A percentile compares a stretch with the other conserved stretches of the same genome.
These are phyloP conservation scores for Talaromyces sp. DNA, from an alignment of 2,329 filamentous ascomycete genomes.

Conservation along the genomic window DNA sequence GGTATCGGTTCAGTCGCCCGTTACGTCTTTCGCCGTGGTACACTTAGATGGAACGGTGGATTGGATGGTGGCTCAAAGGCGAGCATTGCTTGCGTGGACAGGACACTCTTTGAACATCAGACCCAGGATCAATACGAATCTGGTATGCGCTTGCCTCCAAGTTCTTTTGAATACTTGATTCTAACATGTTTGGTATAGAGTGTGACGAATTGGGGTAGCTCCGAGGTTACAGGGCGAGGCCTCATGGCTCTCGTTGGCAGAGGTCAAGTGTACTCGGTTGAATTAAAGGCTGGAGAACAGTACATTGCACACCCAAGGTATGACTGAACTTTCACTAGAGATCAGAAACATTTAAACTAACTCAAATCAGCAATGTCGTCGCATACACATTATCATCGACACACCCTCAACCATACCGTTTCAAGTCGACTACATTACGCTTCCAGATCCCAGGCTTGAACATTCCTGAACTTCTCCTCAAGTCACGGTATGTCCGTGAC, in stretches of 20 bases:
- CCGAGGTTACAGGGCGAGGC: conserved; percentile 81
- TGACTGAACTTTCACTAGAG: conserved; percentile 15
- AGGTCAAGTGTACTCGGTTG: conserved; percentile 85
- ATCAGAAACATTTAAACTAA: not conserved
- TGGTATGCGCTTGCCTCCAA: conserved; percentile 50
- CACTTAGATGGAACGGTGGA: conserved; percentile 91
- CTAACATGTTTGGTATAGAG: conserved; percentile 45
- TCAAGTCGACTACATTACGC: conserved; percentile 71
- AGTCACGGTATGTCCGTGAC: conserved; percentile 69
- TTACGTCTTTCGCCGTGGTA: conserved; percentile 82
- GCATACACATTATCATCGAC: conserved; percentile 78
- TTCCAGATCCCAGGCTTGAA: conserved; percentile 74
- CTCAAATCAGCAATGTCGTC: conserved; percentile 67
- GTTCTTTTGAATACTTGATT: not conserved
- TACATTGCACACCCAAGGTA: conserved; percentile 82
- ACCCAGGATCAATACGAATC: conserved; percentile 69
- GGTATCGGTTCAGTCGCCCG: conserved; percentile 81
- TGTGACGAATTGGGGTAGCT: conserved; percentile 87
- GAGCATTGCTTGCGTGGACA: conserved; percentile 92
- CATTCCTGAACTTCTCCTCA: conserved; percentile 63
- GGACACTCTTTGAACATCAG: conserved; percentile 78
- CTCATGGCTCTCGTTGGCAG: conserved; percentile 80
- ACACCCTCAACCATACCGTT: conserved; percentile 78
- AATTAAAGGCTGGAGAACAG: conserved; percentile 77
- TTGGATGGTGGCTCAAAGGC: conserved; percentile 88